These are phyloP conservation scores for Pogostemon cablin DNA, from an alignment of 257 asterid genomes.

Conservation along the genomic window DNA sequence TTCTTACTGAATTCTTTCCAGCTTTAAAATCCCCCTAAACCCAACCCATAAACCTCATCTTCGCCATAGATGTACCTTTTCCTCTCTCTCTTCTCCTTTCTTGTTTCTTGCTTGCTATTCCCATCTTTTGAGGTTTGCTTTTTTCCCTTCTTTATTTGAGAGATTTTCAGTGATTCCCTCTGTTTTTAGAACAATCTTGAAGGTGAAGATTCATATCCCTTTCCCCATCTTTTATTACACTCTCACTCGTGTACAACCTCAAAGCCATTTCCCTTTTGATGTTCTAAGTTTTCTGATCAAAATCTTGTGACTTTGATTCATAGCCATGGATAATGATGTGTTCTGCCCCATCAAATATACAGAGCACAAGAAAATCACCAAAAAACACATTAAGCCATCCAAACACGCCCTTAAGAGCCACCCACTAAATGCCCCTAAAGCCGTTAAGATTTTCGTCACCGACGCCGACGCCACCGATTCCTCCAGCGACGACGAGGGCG, in stretches of 20 bases:
- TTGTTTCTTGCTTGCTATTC: conserved; percentile 18
- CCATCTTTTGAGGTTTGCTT: conserved; percentile 45
- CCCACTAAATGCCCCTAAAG: conserved; percentile 33
- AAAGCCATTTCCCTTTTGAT: conserved; percentile 1
- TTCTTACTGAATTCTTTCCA: conserved; percentile 32
- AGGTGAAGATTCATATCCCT: conserved; percentile 32
- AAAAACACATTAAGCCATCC: conserved; percentile 42
- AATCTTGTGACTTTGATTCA: background rate
- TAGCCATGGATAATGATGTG: conserved; percentile 47
- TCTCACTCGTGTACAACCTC: background rate
- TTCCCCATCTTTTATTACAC: background rate
- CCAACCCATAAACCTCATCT: conserved; percentile 24
- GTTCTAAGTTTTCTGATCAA: background rate
- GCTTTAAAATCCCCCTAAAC: conserved; percentile 3
- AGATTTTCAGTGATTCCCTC: conserved; percentile 36
- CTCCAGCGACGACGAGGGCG: conserved; percentile 67
- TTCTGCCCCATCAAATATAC: conserved; percentile 58
- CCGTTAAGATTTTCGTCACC: conserved; percentile 55
- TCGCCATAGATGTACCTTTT: conserved; percentile 4
- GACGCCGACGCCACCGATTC: conserved; percentile 93
- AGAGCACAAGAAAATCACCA: conserved; percentile 49
- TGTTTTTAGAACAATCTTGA: conserved; percentile 34
- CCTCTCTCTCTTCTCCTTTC: background rate
- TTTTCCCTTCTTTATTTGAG: conserved; percentile 34
- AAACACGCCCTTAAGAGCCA: conserved; percentile 23